These are phyloP conservation scores for Lizanozyma gosingica DNA, from an alignment of 1,139 yeast genomes.

Conservation along the genomic window DNA sequence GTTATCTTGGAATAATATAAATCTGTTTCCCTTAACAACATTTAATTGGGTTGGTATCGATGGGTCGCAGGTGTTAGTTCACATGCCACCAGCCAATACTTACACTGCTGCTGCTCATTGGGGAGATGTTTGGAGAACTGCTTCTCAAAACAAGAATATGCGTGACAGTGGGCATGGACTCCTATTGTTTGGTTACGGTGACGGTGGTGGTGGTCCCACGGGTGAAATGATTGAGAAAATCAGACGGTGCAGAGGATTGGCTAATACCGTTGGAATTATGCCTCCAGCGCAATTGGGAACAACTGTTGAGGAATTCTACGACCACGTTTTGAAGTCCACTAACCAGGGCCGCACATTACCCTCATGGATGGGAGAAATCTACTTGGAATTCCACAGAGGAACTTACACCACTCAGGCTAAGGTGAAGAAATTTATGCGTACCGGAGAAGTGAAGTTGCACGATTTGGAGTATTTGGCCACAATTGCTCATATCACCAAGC, in stretches of 20 bases:
- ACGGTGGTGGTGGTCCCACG: slow-evolving; percentile 98
- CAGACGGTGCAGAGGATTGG: slow-evolving; percentile 81
- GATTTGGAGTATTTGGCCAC: slow-evolving; percentile 83
- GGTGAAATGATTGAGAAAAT: slow-evolving; percentile 88
- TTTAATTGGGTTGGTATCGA: slow-evolving; percentile 95
- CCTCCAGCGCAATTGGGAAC: slow-evolving; percentile 69
- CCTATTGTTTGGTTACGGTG: slow-evolving; percentile 85
- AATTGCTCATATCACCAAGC: slow-evolving; percentile 48
- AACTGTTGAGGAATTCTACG: slow-evolving; percentile 73
- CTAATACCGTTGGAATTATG: slow-evolving; percentile 69
- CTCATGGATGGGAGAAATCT: slow-evolving; percentile 88
- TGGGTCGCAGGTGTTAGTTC: slow-evolving; percentile 86
- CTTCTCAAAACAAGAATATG: slow-evolving; percentile 72
- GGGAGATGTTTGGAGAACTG: slow-evolving; percentile 82
- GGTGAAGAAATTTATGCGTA: slow-evolving; percentile 72
- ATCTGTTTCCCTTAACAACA: slow-evolving; percentile 78
- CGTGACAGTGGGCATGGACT: slow-evolving; percentile 75
- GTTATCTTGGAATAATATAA: slow-evolving; percentile 92
- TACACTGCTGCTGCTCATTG: slow-evolving; percentile 89
- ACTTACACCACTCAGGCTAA: slow-evolving; percentile 92
- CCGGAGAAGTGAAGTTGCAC: slow-evolving; percentile 69
- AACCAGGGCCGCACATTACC: slow-evolving; percentile 62
- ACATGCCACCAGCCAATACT: slow-evolving; percentile 97
- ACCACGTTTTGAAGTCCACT: slow-evolving; percentile 52
- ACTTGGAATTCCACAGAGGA: slow-evolving; percentile 93